A percentile compares a stretch with the other conserved stretches of the same genome.
Evolutionary conservation across 768 basidiomycete species (phyloP).

Genomic region (Lyophyllum atratum): DNA sequence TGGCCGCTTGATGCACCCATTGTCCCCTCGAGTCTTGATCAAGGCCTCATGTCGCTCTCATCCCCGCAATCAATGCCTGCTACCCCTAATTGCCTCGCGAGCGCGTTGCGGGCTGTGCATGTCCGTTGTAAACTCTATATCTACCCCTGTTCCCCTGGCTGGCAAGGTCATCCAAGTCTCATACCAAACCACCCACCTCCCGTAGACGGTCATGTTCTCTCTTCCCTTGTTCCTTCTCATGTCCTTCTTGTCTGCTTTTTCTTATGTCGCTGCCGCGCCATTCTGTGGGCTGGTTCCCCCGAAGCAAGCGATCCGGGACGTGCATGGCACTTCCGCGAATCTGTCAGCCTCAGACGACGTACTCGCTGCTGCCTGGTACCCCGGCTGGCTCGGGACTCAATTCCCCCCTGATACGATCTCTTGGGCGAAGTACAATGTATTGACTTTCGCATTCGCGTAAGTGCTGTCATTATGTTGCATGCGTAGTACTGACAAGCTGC

Average conservation of each 20-base stretch:
- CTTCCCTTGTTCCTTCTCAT: slow-evolving; percentile 7
- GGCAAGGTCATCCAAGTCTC: not conserved
- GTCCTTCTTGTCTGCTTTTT: slow-evolving; percentile 27
- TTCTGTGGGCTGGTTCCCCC: slow-evolving; percentile 36
- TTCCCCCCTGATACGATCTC: slow-evolving; percentile 46
- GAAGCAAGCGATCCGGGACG: slow-evolving; percentile 3
- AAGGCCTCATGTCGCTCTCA: slow-evolving; percentile 9
- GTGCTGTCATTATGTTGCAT: slow-evolving; percentile 7
- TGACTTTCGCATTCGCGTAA: slow-evolving; percentile 53
- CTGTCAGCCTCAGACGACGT: slow-evolving; percentile 26
- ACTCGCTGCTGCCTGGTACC: slow-evolving; percentile 57
- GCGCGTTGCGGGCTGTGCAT: slow-evolving; percentile 4
- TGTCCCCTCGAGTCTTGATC: not conserved
- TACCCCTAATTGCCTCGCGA: slow-evolving; percentile 1
- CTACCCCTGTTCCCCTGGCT: not conserved
- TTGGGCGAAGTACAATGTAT: slow-evolving; percentile 54
- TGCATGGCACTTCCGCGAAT: not conserved
- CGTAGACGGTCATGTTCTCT: slow-evolving; percentile 3
- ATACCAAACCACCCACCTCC: not conserved
- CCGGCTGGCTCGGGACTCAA: slow-evolving; percentile 47
- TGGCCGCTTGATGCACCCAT: not conserved
- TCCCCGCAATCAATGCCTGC: not conserved
- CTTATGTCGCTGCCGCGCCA: slow-evolving; percentile 27
- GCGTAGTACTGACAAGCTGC: not conserved
- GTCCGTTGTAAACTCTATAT: not conserved